Evolutionary conservation across 176 grass and related monocot genomes (phyloP), one percentile per base, ranked within the genome.

Genomic region (Ampelocalamus luodianensis): DNA sequence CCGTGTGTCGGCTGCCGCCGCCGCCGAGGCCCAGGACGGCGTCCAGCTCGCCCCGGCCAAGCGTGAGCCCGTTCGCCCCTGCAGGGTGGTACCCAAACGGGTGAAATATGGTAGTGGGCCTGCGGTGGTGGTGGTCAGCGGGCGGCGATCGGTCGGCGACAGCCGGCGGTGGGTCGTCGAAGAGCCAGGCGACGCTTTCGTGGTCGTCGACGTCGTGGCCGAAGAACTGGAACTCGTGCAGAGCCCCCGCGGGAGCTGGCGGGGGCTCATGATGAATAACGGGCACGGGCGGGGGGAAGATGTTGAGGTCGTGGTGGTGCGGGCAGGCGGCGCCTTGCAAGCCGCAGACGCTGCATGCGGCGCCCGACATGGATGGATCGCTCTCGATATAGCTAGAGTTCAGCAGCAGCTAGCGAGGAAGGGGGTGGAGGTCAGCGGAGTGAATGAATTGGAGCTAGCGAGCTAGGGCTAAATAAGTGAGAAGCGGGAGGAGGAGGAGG

Each of bases 221-320:
- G 7, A 87, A 77, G 71, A 82, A 87, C 40, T 77, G 79, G 72
- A 82, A 77, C 79, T 82, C 79, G 10, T 49, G 40, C 85, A 76
- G 17, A 55, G 0, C 6, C 17, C 53, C 53, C 17, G 53, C 2
- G 53, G 51, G 51, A 20, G 17, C 5, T 8, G 1, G 26, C 0
- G 48, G 40, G 56, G 58, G 10, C 11, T 87, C 40, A 67, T 70
- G 56, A 43, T 17, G 53, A 40, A 40, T 8, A 40, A 40, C 39
- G 18, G 5, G 6, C 6, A 22, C 17, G 53, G 53, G 53, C 53
- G 8, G 76, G 54, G 72, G 13, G 64, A 70, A 66, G 73, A 85
- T 10, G 8, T 17, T 27, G 20, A 14, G 26, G 20, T 56, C 12
- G 7, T 45, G 56, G n/a, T 18, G 56, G 55, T 65, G 85, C 13